Evolutionary conservation across 116 monocot species (phyloP).

Genomic region (Phalaenopsis hybrid): DNA sequence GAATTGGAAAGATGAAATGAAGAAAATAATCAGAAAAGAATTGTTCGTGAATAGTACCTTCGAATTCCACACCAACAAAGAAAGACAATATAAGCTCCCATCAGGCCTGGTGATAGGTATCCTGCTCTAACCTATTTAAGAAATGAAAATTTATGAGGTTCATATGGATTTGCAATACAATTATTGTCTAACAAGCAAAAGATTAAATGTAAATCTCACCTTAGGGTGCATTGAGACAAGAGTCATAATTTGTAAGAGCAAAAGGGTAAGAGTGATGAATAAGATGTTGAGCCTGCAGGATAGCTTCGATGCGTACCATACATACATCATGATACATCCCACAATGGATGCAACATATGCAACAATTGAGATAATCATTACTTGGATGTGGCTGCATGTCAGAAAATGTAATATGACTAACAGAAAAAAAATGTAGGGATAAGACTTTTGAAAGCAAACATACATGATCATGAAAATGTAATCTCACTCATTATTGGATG

Average conservation of each 20-base stretch:
- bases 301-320: conserved; percentile 67
- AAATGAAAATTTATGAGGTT: neutral
- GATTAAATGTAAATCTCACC: conserved; percentile 22
- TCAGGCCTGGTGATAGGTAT: conserved; percentile 62
- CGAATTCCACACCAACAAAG: conserved; percentile 85
- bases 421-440: too few species aligned
- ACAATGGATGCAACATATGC: conserved; percentile 47
- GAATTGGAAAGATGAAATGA: neutral
- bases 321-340: conserved; percentile 71
- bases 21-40: neutral
- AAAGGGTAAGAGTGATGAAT: conserved; percentile 72
- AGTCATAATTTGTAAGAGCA: conserved; percentile 62
- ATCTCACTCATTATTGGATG: too few species aligned
- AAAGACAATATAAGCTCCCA: conserved; percentile 84
- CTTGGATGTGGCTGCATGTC: conserved; percentile 59
- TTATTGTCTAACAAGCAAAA: neutral
- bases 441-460: too few species aligned
- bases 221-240: conserved; percentile 53
- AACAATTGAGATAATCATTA: conserved; percentile 30
- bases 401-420: neutral
- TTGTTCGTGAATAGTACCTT: conserved; percentile 36
- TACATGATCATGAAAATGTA: too few species aligned
- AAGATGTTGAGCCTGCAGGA: conserved; percentile 74
- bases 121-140: conserved; percentile 65
- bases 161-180: neutral